A percentile compares a stretch with the other conserved stretches of the same genome.
Conservation (phyloP, 1,284 basidiomycete genomes). For the Phenoliferia sp. region DNA sequence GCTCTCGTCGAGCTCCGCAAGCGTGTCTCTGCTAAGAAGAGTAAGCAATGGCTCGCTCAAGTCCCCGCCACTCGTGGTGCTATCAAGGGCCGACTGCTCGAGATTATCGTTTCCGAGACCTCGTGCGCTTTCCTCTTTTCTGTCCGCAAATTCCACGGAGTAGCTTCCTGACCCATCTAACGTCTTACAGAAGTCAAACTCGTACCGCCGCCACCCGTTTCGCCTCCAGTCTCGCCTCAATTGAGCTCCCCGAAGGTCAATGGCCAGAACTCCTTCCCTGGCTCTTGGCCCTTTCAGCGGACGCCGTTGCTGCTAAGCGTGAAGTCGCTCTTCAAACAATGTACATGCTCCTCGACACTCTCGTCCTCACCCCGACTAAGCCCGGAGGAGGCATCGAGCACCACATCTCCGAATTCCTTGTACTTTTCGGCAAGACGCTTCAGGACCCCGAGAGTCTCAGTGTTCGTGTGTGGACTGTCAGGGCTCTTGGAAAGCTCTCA, state of each 20-base stretch:
- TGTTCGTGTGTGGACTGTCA: slow-evolving; percentile 86
- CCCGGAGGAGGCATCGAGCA: slow-evolving; percentile 60
- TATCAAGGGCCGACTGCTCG: slow-evolving; percentile 81
- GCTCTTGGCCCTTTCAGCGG: slow-evolving; percentile 73
- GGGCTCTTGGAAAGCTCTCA: slow-evolving; percentile 76
- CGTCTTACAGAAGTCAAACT: slow-evolving; percentile 65
- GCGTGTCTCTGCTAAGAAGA: slow-evolving; percentile 74
- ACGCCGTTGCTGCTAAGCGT: slow-evolving; percentile 66
- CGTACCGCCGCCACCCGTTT: slow-evolving; percentile 74
- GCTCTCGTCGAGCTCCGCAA: slow-evolving; percentile 98
- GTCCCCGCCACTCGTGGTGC: slow-evolving; percentile 62
- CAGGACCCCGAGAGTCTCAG: slow-evolving; percentile 75
- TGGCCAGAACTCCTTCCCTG: slow-evolving; percentile 89
- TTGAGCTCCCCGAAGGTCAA: slow-evolving; percentile 62
- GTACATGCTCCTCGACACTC: slow-evolving; percentile 87
- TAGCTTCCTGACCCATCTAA: background rate
- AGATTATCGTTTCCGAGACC: slow-evolving; percentile 71
- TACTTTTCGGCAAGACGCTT: slow-evolving; percentile 73
- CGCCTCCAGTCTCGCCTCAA: slow-evolving; percentile 84
- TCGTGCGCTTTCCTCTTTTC: slow-evolving; percentile 52
- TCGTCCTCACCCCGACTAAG: slow-evolving; percentile 58
- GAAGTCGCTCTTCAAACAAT: slow-evolving; percentile 43
- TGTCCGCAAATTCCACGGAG: background rate
- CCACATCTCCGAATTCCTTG: slow-evolving; percentile 73
- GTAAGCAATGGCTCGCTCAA: slow-evolving; percentile 76